Percentiles rank a stretch among this genome's conserved stretches.
These are phyloP conservation scores for Fusarium mangiferae DNA, from an alignment of 2,329 filamentous ascomycete genomes.

Conservation along the genomic window DNA sequence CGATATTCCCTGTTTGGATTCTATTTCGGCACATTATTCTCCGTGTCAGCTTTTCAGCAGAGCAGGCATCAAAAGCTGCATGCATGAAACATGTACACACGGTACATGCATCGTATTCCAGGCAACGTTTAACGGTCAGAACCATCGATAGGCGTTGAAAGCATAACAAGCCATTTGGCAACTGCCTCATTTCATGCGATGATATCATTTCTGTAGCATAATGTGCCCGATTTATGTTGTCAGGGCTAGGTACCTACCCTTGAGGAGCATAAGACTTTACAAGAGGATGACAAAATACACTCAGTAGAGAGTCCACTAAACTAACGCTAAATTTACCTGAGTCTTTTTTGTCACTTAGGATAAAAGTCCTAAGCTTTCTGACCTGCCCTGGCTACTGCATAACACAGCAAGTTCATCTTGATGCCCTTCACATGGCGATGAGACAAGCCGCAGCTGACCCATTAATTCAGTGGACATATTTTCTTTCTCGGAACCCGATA, in stretches of 20 bases:
- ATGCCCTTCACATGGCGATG: neutral
- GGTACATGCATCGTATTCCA: conserved; percentile 2
- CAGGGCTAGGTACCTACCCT: neutral
- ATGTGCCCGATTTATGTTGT: neutral
- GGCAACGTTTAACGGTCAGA: neutral
- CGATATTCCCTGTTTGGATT: neutral
- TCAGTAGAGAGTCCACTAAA: neutral
- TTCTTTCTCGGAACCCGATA: neutral
- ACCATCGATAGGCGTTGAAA: neutral
- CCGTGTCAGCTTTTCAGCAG: neutral
- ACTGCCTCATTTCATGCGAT: neutral
- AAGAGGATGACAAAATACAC: neutral
- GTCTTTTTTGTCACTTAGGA: neutral
- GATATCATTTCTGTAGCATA: neutral
- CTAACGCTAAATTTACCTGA: neutral
- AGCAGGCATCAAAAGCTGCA: neutral
- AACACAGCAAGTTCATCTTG: neutral
- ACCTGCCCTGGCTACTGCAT: neutral
- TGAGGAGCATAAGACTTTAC: neutral
- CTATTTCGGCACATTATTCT: neutral
- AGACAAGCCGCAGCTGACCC: neutral
- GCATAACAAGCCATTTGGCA: neutral
- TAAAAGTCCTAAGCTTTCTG: neutral
- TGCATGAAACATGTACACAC: neutral
- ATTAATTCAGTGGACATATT: neutral